These are phyloP conservation scores for Epicoccum sorghinum DNA, from an alignment of 2,329 filamentous ascomycete species.

Conservation along the genomic window DNA sequence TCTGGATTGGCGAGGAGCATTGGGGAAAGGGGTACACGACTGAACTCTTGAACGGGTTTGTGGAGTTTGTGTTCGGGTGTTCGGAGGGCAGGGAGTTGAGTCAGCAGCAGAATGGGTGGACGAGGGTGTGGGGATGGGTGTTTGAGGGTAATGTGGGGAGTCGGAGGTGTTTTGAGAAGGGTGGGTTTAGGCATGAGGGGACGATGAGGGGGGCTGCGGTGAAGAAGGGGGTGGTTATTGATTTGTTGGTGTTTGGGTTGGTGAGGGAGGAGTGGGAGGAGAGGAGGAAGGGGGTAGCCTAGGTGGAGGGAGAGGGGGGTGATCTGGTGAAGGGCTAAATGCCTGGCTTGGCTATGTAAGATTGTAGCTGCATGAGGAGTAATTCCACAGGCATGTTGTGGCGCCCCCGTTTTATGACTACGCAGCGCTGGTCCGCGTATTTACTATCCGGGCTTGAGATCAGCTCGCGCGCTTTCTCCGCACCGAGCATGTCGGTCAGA, in stretches of 20 bases:
- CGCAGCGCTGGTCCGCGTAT: constrained; percentile 30
- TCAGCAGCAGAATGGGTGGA: constrained; percentile 28
- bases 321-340: not conserved
- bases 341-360: constrained; percentile 35
- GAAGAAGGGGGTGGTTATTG: constrained; percentile 44
- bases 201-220: constrained; percentile 39
- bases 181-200: constrained; percentile 48
- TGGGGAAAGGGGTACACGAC: constrained; percentile 46
- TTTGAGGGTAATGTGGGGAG: constrained; percentile 45
- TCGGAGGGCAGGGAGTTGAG: constrained; percentile 15
- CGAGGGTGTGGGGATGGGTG: constrained; percentile 39
- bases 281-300: not conserved
- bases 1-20: constrained; percentile 49
- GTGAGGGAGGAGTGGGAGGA: constrained; percentile 41
- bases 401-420: constrained; percentile 36
- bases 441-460: constrained; percentile 22
- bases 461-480: constrained; percentile 33
- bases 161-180: constrained; percentile 45
- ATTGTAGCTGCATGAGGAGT: constrained; percentile 41
- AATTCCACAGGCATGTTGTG: constrained; percentile 39
- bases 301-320: not conserved
- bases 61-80: constrained; percentile 41
- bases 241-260: constrained; percentile 45
- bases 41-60: constrained; percentile 42
- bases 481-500: constrained; percentile 42